Conservation (phyloP, 805 yeast species). For the Suhomyces canberraensis region DNA sequence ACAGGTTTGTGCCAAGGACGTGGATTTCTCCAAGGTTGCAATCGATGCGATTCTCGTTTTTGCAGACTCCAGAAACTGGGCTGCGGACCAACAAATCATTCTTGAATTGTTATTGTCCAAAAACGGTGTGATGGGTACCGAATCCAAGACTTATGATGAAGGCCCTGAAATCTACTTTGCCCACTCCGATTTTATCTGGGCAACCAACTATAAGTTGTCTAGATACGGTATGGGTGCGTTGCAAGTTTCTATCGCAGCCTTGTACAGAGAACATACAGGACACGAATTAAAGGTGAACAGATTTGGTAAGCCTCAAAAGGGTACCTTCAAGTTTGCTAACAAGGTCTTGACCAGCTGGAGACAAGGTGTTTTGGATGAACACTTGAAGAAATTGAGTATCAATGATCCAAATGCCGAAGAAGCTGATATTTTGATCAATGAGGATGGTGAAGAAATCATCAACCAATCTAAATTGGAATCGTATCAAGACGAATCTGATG, state of each 20-base stretch:
- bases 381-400: conserved; percentile 53
- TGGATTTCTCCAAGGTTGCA: conserved; percentile 62
- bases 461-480: conserved; percentile 41
- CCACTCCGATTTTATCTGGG: conserved; percentile 92
- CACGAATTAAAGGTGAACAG: conserved; percentile 73
- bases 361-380: conserved; percentile 70
- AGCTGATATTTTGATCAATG: conserved; percentile 41
- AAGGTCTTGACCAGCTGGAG: conserved; percentile 77
- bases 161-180: conserved; percentile 86
- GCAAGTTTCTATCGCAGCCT: conserved; percentile 82
- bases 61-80: conserved; percentile 92
- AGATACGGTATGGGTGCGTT: conserved; percentile 95
- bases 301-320: conserved; percentile 87
- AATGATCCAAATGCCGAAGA: conserved; percentile 42
- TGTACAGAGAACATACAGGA: conserved; percentile 83
- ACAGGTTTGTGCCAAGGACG: conserved; percentile 46
- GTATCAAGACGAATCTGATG: conserved; percentile 27
- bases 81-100: conserved; percentile 87
- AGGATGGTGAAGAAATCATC: conserved; percentile 43
- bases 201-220: conserved; percentile 76
- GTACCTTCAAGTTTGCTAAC: conserved; percentile 81
- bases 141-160: conserved; percentile 63
- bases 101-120: conserved; percentile 74
- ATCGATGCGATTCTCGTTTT: conserved; percentile 85
- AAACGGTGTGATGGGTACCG: conserved; percentile 82